These are phyloP conservation scores for Linnemannia zychae DNA, from an alignment of 192 early-diverging fungal genomes.

Conservation along the genomic window DNA sequence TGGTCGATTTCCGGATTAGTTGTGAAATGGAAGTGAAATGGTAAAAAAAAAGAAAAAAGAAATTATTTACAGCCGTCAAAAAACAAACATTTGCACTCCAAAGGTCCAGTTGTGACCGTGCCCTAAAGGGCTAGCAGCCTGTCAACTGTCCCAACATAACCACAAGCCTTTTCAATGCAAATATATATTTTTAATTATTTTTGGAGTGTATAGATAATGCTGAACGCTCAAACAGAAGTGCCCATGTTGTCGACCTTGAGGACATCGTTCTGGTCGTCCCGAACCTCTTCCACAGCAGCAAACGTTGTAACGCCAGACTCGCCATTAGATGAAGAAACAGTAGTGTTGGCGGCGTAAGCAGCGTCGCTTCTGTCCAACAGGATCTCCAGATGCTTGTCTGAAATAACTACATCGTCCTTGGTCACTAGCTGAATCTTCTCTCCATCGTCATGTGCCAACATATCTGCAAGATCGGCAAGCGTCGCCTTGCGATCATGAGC, in stretches of 20 bases:
- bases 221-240: background rate
- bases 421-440: slow-evolving; percentile 72
- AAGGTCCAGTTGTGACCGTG: slow-evolving; percentile 12
- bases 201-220: background rate
- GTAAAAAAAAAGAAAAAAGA: background rate
- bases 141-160: background rate
- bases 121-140: no score
- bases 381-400: slow-evolving; percentile 69
- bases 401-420: slow-evolving; percentile 70
- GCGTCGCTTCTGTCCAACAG: slow-evolving; percentile 66
- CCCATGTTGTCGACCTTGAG: slow-evolving; percentile 52
- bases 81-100: background rate
- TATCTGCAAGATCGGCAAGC: slow-evolving; percentile 78
- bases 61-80: background rate
- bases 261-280: slow-evolving; percentile 65
- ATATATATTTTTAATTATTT: background rate
- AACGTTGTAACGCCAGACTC: slow-evolving; percentile 49
- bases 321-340: slow-evolving; percentile 9
- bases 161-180: background rate
- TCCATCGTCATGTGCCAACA: slow-evolving; percentile 78
- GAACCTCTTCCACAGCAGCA: slow-evolving; percentile 61
- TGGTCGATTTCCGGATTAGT: background rate
- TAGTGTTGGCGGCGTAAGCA: slow-evolving; percentile 53
- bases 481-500: slow-evolving; percentile 60
- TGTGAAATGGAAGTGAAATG: background rate